phyloP scores from a whole-genome alignment of 441 rosid genomes.

The Rhodomyrtus psidioides region DNA sequence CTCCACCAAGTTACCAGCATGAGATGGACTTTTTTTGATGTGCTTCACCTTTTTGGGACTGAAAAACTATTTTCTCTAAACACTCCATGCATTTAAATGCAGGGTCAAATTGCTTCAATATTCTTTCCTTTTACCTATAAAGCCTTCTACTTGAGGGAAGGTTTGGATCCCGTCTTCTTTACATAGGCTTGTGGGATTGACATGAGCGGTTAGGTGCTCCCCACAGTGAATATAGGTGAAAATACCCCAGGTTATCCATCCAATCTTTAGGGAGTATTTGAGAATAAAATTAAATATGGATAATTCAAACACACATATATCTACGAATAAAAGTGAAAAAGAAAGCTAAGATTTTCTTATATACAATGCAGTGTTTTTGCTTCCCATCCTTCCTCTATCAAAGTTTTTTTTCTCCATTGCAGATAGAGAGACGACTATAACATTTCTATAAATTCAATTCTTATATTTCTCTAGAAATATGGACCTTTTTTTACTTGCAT shows the following conservation, averaged over 20 bases:
- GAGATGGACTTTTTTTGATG: not conserved
- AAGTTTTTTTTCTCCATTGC: too few species aligned
- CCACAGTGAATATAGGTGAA: not conserved
- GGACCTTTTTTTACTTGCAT: not conserved
- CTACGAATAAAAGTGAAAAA: too few species aligned
- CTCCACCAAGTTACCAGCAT: not conserved
- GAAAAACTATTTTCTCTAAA: not conserved
- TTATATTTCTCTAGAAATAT: too few species aligned
- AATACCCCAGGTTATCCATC: not conserved
- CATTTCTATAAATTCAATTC: too few species aligned
- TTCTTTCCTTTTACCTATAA: not conserved
- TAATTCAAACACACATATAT: too few species aligned
- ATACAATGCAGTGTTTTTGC: too few species aligned
- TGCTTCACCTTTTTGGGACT: not conserved
- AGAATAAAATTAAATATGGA: too few species aligned
- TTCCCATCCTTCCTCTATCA: too few species aligned
- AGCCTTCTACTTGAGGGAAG: not conserved
- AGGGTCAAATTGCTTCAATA: not conserved
- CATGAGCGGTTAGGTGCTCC: not conserved
- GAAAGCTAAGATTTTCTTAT: too few species aligned
- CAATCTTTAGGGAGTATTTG: not conserved
- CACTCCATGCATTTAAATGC: not conserved
- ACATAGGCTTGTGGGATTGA: not conserved
- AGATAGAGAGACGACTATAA: too few species aligned
- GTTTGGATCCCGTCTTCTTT: not conserved